Percentiles rank a stretch among this genome's conserved stretches.
Evolutionary conservation across 768 basidiomycete genomes (phyloP).

Genomic region (Auriscalpium microsporum): DNA sequence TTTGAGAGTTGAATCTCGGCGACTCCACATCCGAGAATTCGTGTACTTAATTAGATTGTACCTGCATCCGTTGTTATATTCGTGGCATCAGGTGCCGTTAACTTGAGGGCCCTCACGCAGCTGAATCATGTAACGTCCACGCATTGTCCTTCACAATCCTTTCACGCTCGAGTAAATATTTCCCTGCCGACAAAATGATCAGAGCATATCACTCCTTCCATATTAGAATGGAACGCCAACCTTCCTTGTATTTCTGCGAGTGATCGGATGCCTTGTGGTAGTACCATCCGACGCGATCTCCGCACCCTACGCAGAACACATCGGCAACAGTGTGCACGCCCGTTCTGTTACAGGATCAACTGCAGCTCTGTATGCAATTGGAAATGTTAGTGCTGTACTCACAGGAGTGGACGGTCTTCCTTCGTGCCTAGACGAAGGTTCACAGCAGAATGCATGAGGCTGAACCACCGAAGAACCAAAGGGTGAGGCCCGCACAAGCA

Average conservation of each 20-base stretch:
- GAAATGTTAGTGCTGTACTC: constrained; percentile 19
- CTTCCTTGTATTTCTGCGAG: constrained; percentile 83
- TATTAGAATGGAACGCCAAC: constrained; percentile 26
- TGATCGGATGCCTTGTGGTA: constrained; percentile 72
- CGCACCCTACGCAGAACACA: constrained; percentile 71
- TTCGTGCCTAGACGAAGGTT: constrained; percentile 67
- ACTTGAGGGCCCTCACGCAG: too few relatives aligned
- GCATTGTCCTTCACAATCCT: constrained; percentile 75
- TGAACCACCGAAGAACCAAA: constrained; percentile 18
- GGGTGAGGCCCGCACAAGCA: constrained; percentile 1
- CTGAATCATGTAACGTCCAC: constrained; percentile 53
- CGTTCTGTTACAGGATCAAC: constrained; percentile 37
- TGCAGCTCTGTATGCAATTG: neutral
- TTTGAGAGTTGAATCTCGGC: too few relatives aligned
- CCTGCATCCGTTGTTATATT: too few relatives aligned
- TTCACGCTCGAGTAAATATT: constrained; percentile 75
- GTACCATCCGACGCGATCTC: constrained; percentile 73
- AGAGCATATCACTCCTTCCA: neutral
- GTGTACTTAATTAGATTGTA: too few relatives aligned
- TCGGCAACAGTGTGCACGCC: constrained; percentile 79
- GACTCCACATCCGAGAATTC: too few relatives aligned
- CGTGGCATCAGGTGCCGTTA: too few relatives aligned
- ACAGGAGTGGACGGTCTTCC: constrained; percentile 73
- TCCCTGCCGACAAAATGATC: constrained; percentile 37
- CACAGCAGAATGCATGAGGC: constrained; percentile 68